Conservation (phyloP, 2,329 filamentous ascomycete species). For the Pseudogymnoascus sp. region DNA sequence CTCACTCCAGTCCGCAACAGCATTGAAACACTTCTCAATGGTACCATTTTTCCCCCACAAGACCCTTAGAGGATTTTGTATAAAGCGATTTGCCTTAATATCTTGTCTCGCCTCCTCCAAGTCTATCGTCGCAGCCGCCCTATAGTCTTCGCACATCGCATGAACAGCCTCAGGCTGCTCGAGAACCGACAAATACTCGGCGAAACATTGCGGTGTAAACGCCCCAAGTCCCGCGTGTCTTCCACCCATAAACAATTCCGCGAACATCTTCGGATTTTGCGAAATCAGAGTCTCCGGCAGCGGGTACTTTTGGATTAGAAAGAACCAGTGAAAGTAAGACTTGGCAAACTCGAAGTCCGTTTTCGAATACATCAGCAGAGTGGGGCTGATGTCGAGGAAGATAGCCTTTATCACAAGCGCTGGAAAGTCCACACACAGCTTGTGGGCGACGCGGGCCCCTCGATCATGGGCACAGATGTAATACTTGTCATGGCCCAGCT, state of each 20-base stretch:
- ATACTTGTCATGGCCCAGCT: constrained; percentile 35
- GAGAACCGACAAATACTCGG: constrained; percentile 28
- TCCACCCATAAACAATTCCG: constrained; percentile 30
- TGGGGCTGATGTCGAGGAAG: constrained; percentile 48
- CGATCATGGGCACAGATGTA: constrained; percentile 50
- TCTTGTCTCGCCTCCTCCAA: constrained; percentile 43
- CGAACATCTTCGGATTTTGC: constrained; percentile 33
- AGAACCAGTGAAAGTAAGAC: constrained; percentile 53
- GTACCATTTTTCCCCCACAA: constrained; percentile 44
- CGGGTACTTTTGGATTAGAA: constrained; percentile 45
- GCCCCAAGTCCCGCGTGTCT: constrained; percentile 30
- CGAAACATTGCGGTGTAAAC: constrained; percentile 34
- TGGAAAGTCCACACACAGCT: constrained; percentile 42
- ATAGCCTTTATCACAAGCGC: constrained; percentile 31
- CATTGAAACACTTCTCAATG: constrained; percentile 43
- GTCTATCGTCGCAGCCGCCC: constrained; percentile 45
- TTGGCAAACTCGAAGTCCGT: constrained; percentile 38
- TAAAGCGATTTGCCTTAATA: constrained; percentile 34
- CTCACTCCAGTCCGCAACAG: constrained; percentile 43
- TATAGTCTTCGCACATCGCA: constrained; percentile 50
- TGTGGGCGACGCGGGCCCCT: constrained; percentile 48
- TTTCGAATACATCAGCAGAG: constrained; percentile 44
- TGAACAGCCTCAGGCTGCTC: constrained; percentile 33
- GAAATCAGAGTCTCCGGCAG: constrained; percentile 43
- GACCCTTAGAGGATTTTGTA: constrained; percentile 41